These are phyloP conservation scores for Aspergillus glaucus DNA, from an alignment of 2,329 filamentous ascomycete genomes.

Conservation along the genomic window DNA sequence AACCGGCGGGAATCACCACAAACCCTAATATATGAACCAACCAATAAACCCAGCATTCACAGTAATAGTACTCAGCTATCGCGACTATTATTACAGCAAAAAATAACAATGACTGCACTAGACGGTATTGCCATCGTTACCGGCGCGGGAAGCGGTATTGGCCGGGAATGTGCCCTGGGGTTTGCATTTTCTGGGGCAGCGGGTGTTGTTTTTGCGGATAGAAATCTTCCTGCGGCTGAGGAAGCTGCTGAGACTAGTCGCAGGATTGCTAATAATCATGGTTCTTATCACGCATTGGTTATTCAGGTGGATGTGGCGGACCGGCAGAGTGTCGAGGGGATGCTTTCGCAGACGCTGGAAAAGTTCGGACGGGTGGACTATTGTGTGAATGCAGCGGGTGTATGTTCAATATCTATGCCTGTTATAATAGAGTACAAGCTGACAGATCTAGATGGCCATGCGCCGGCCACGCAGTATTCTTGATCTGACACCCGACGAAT, in stretches of 20 bases:
- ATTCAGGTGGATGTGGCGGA: conserved; percentile 21
- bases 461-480: background rate
- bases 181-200: conserved; percentile 15
- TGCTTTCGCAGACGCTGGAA: conserved; percentile 14
- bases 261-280: conserved; percentile 13
- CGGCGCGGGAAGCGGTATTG: conserved; percentile 9
- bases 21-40: too few relatives aligned
- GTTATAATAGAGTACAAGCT: background rate
- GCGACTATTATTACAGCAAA: too few relatives aligned
- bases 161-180: conserved; percentile 8
- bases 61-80: too few relatives aligned
- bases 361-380: conserved; percentile 22
- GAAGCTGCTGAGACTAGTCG: conserved; percentile 18
- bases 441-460: background rate
- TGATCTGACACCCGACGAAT: conserved; percentile 18
- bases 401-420: background rate
- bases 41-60: too few relatives aligned
- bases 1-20: too few relatives aligned
- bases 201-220: conserved; percentile 20
- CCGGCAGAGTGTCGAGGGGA: conserved; percentile 12
- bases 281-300: conserved; percentile 15
- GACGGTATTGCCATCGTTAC: conserved; percentile 7
- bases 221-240: conserved; percentile 12
- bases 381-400: conserved; percentile 17
- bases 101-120: background rate